Base-by-base conservation (phyloP, 768 basidiomycete species). In the Hysterangium stoloniferum region DNA sequence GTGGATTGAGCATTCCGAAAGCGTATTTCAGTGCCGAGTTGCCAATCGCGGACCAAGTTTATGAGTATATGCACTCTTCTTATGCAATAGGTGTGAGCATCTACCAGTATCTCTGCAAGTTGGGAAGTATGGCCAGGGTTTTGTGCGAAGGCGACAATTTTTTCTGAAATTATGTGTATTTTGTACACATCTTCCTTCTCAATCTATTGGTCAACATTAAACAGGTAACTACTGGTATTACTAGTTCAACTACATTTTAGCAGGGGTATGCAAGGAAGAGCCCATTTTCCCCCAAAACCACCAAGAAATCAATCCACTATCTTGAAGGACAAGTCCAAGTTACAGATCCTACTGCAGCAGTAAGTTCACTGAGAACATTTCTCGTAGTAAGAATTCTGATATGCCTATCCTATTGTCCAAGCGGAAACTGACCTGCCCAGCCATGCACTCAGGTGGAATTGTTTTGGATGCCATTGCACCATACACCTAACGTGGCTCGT, bases 161-260 rank as follows among this genome's bases (percentile, higher is more conserved):
- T 25, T 13, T 22, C 3, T 6, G n/a, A n/a, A n/a, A 13, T 45
- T 11, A n/a, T 22, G 34, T 20, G 11, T 5, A 13, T 22, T 32
- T 27, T 52, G 52, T 22, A 53, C 54, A 20, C 59, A 60, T 33
- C 74, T 83, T 74, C 82, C 87, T 89, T 67, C 74, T 89, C n/a
- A 90, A 91, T 61, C 70, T 89, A 28, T 78, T 92, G 72, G 71
- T 78, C 4, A 84, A 85, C 55, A 68, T 92, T n/a, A 71, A 70
- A 42, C 70, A 77, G 56, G 74, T 87, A 25, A 75, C 77, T 3
- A 86, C 86, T 3, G 59, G 64, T 1, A n/a, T n/a, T n/a, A n/a
- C n/a, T n/a, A n/a, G 77, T 86, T 6, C 65, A 73, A 11, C 64
- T 89, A n/a, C 78, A 87, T 46, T 69, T 90, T 1, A 86, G 88